Percentiles rank a stretch among this genome's conserved stretches.
Conservation (phyloP, 352 stramenopile species). For the Globisporangium canariense region DNA sequence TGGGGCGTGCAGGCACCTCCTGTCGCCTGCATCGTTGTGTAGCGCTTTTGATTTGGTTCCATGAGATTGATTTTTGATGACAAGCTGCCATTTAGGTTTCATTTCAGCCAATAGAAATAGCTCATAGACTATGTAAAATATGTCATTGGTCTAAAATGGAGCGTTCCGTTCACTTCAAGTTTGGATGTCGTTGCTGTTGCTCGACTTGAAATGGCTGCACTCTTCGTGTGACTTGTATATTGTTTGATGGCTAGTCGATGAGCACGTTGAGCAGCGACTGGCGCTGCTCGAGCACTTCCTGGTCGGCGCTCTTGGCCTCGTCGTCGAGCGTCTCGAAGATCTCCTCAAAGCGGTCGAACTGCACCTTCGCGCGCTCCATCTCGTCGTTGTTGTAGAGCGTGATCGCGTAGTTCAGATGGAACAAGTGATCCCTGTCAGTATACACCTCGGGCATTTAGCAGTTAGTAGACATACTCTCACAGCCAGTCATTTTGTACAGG, state of each 20-base stretch:
- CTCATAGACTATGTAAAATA: too few relatives aligned
- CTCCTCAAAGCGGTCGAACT: conserved; percentile 84
- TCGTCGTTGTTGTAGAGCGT: conserved; percentile 89
- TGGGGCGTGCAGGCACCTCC: background rate
- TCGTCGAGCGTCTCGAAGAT: conserved; percentile 75
- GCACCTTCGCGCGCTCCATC: conserved; percentile 78
- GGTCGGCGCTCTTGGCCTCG: conserved; percentile 56
- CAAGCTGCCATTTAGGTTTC: background rate
- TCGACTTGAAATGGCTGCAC: background rate
- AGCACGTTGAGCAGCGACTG: conserved; percentile 65
- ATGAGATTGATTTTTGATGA: background rate
- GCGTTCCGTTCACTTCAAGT: background rate
- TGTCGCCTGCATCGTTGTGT: background rate
- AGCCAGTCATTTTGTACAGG: conserved; percentile 3
- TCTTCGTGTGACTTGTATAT: background rate
- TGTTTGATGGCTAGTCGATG: conserved; percentile 23
- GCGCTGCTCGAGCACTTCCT: conserved; percentile 71
- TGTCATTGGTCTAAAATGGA: background rate
- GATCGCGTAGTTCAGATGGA: conserved; percentile 88
- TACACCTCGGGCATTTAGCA: background rate
- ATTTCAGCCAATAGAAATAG: background rate
- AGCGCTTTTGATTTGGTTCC: background rate
- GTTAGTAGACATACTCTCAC: conserved; percentile 7
- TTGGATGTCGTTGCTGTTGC: background rate
- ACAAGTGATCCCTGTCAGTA: conserved; percentile 68